Evolutionary conservation across 768 basidiomycete genomes (phyloP), one percentile per base, ranked within the genome.

Genomic region (Auricularia cornea): DNA sequence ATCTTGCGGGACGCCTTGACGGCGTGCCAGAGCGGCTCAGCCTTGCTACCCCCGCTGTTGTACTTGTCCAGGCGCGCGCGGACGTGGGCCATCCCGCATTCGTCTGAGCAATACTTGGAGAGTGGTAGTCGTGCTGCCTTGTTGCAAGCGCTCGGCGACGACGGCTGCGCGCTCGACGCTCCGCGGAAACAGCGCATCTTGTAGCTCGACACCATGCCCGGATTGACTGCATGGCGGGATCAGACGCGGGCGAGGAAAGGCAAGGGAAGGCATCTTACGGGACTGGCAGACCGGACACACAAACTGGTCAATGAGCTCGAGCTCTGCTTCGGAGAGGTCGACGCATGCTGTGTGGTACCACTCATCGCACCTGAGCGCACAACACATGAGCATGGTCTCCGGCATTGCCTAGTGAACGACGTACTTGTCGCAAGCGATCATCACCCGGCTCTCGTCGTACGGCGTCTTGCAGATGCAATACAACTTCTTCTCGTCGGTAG

Each of bases 331-430:
- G 29, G 85, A 83, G 81, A 95, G 89, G 48, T 83, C 77, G 30
- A 95, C 86, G 68, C 94, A 97, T 59, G 84, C 81, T 0, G 90
- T 89, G 71, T 97, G 94, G 72, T 92, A 96, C 94, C 94, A 97
- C 65, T 94, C 90, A 69, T 95, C 94, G 73, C 94, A 96, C 31
- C 93, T 94, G 62, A 23, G 14, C 10, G 16, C 3, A 60, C 12
- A 10, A 41, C 63, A 20, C n/a, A 51, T 23, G 20, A 59, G 57
- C 20, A 62, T 56, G 4, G 35, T 59, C 18, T n/a, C n/a, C n/a
- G n/a, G n/a, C 60, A 26, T 8, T 12, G 40, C 40, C 33, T 20
- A 51, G 32, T 29, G 28, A 23, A 62, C 32, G 11, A 20, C 44
- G 44, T 20, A 48, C 44, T 48, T 48, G 77, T 96, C 94, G 71